Base-by-base conservation (phyloP, 257 asterid genomes). In the Salvia rosmarinus region DNA sequence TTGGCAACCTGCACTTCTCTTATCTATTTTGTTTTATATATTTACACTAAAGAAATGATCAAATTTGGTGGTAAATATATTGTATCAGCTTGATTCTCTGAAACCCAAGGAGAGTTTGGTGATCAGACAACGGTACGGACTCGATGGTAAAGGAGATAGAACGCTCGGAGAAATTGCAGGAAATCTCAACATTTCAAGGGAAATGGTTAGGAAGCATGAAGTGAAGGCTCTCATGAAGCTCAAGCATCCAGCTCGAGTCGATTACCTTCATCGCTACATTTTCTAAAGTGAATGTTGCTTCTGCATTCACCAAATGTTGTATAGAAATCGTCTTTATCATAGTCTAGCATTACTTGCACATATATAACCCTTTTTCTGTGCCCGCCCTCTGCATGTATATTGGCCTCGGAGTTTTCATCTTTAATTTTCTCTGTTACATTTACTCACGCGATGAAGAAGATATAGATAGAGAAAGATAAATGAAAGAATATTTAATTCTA, bases 171-270 rank as follows among this genome's bases (percentile, higher is more conserved):
- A 94, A 79, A 91, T 94, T 32, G 99, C 96, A 1, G 97, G 97
- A 39, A 94, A 94, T 75, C 80, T 94, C 39, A 94, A 91, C 69
- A 91, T 94, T 54, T 91, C 99, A 0, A 77, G 99, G 73, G 99
- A 94, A 82, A 94, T 91, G 99, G 99, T 91, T 10, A 66, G 98
- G 39, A 94, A 94, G 83, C 96, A 94, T 73, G 97, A 85, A 80
- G 85, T 91, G 52, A 94, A 94, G 88, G 98, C 96, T 72, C 84
- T 94, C 50, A 91, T 94, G 99, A 94, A 94, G 83, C 97, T 94
- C 85, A 94, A 91, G 89, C 96, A 87, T 85, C 96, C 96, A 42
- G 75, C 96, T 75, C 87, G 97, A 21, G 88, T 86, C 5, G 96
- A 91, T 68, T 91, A 94, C 81, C 90, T 91, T 75, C 95, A 96